Conservation (phyloP, 805 yeast species). For the Wickerhamiella alocasiicola region DNA sequence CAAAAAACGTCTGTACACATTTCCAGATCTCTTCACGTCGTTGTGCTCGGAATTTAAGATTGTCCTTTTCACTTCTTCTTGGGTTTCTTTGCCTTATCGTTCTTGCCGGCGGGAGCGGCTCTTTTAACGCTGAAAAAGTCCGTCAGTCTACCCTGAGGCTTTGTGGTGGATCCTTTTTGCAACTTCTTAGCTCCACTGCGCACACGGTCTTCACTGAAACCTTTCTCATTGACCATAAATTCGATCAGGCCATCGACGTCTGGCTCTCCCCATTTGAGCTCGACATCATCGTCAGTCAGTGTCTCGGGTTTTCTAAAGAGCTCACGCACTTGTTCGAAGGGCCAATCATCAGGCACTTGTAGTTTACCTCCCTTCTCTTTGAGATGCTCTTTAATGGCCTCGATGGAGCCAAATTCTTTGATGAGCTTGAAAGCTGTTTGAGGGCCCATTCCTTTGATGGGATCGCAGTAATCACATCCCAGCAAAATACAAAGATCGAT, state of each 20-base stretch:
- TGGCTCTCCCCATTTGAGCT: slow-evolving; percentile 80
- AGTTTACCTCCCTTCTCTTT: slow-evolving; percentile 47
- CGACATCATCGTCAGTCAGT: slow-evolving; percentile 43
- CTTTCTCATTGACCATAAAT: slow-evolving; percentile 75
- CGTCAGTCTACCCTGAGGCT: slow-evolving; percentile 84
- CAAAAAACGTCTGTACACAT: too few species aligned
- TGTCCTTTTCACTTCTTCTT: slow-evolving; percentile 8
- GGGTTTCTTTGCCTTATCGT: slow-evolving; percentile 2
- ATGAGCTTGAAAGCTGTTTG: slow-evolving; percentile 84
- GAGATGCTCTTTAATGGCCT: slow-evolving; percentile 57
- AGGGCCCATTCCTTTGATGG: slow-evolving; percentile 92
- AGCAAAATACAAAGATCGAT: slow-evolving; percentile 83
- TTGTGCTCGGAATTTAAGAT: too few species aligned
- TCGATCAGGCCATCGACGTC: slow-evolving; percentile 72
- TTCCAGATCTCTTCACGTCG: too few species aligned
- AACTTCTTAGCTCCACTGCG: slow-evolving; percentile 76
- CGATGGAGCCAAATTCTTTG: slow-evolving; percentile 71
- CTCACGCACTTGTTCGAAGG: slow-evolving; percentile 74
- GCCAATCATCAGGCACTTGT: slow-evolving; percentile 91
- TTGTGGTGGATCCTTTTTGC: slow-evolving; percentile 68
- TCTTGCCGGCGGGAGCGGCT: slow-evolving; percentile 1
- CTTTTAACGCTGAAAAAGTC: slow-evolving; percentile 64
- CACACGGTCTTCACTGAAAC: slow-evolving; percentile 87
- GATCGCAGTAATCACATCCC: slow-evolving; percentile 96
- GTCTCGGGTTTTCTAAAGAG: slow-evolving; percentile 79